These are phyloP conservation scores for Pichia pseudocactophila DNA, from an alignment of 805 yeast species.

Conservation along the genomic window DNA sequence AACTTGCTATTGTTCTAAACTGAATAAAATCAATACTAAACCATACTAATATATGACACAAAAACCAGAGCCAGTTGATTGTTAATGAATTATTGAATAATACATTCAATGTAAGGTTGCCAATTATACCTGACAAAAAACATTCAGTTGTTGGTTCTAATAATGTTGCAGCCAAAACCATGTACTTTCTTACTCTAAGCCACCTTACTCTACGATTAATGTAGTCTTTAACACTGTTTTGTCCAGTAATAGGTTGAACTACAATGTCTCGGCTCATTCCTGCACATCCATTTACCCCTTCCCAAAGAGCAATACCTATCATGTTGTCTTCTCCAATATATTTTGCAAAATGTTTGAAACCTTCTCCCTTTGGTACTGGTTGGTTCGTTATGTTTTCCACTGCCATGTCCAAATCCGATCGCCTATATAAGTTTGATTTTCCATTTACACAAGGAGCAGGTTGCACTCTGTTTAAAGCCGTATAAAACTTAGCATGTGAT, in stretches of 20 bases:
- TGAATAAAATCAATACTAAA: conserved; percentile 54
- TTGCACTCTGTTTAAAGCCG: conserved; percentile 61
- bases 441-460: conserved; percentile 90
- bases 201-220: conserved; percentile 66
- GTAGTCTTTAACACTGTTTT: conserved; percentile 41
- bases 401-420: conserved; percentile 53
- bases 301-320: conserved; percentile 85
- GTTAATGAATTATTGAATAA: conserved; percentile 27
- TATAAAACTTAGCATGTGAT: conserved; percentile 79
- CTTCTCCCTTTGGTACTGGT: conserved; percentile 33
- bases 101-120: conserved; percentile 48
- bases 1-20: conserved; percentile 35
- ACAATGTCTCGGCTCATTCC: conserved; percentile 74
- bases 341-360: conserved; percentile 62
- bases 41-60: conserved; percentile 57
- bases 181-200: conserved; percentile 78
- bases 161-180: conserved; percentile 79
- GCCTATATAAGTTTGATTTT: conserved; percentile 69
- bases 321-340: conserved; percentile 90
- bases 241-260: conserved; percentile 56
- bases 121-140: conserved; percentile 55
- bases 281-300: conserved; percentile 55
- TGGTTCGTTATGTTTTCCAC: conserved; percentile 34
- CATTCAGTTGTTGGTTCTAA: conserved; percentile 84
- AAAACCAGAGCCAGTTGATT: conserved; percentile 27